Evolutionary conservation across 306 rosid species (phyloP).

Genomic region (Pterocarpus macrocarpus): DNA sequence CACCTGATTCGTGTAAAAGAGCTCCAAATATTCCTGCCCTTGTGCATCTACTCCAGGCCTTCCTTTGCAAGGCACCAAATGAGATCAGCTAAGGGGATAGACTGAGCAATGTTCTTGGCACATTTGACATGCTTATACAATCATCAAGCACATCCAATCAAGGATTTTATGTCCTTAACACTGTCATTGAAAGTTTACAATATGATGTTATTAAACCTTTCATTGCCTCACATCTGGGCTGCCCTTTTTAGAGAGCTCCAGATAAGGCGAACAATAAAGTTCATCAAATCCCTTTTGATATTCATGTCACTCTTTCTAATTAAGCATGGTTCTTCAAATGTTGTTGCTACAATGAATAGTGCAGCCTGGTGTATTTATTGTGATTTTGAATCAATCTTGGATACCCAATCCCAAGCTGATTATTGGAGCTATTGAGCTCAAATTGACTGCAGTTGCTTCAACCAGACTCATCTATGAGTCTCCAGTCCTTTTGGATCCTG

Average conservation of each 20-base stretch:
- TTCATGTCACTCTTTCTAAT: slow-evolving; percentile 87
- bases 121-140: slow-evolving; percentile 80
- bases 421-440: slow-evolving; percentile 80
- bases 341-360: slow-evolving; percentile 79
- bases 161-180: slow-evolving; percentile 96
- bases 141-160: slow-evolving; percentile 75
- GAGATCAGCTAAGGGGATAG: slow-evolving; percentile 88
- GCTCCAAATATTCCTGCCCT: slow-evolving; percentile 96
- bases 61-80: slow-evolving; percentile 92
- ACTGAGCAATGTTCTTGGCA: slow-evolving; percentile 83
- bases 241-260: slow-evolving; percentile 83
- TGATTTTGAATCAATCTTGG: slow-evolving; percentile 84
- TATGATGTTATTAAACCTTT: slow-evolving; percentile 70
- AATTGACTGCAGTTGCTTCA: slow-evolving; percentile 91
- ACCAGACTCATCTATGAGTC: slow-evolving; percentile 85
- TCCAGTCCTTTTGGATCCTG: slow-evolving; percentile 72
- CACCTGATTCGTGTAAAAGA: slow-evolving; percentile 90
- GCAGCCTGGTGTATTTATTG: slow-evolving; percentile 70
- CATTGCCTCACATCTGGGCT: slow-evolving; percentile 77
- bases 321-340: slow-evolving; percentile 71
- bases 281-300: slow-evolving; percentile 78
- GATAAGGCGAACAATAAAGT: slow-evolving; percentile 67
- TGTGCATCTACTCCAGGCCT: slow-evolving; percentile 96
- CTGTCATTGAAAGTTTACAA: slow-evolving; percentile 86
- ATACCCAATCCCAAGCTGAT: slow-evolving; percentile 82